Evolutionary conservation across 2,329 filamentous ascomycete genomes (phyloP).

Genomic region (Purpureocillium takamizusanense): DNA sequence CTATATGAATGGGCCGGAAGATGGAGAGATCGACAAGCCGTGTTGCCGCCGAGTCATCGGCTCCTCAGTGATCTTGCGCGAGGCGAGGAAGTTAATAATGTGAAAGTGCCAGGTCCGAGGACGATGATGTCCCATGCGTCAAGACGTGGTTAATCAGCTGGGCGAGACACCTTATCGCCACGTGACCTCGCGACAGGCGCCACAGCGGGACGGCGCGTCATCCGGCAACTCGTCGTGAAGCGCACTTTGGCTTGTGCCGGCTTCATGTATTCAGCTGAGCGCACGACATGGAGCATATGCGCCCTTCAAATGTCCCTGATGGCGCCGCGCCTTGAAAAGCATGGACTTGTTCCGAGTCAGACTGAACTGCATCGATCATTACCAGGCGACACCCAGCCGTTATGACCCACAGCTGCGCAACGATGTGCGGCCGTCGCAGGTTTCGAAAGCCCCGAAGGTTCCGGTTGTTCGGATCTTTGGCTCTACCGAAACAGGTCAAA

Average conservation of each 20-base stretch:
- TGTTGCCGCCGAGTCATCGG: too few relatives aligned
- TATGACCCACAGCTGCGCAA: slow-evolving; percentile 74
- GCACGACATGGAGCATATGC: too few relatives aligned
- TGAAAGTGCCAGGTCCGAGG: too few relatives aligned
- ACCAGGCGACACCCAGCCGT: slow-evolving; percentile 68
- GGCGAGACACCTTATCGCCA: slow-evolving; percentile 11
- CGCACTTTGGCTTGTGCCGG: too few relatives aligned
- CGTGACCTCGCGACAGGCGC: slow-evolving; percentile 16
- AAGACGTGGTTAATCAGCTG: too few relatives aligned
- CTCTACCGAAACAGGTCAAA: slow-evolving; percentile 87
- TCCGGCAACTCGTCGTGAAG: background rate
- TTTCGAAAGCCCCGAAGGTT: slow-evolving; percentile 59
- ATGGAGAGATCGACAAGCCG: too few relatives aligned
- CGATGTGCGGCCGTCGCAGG: slow-evolving; percentile 48
- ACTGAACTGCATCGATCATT: slow-evolving; percentile 93
- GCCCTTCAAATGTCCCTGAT: slow-evolving; percentile 4
- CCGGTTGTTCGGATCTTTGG: slow-evolving; percentile 89
- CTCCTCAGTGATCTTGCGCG: too few relatives aligned
- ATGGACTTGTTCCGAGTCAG: slow-evolving; percentile 75
- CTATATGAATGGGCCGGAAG: too few relatives aligned
- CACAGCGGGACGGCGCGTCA: background rate
- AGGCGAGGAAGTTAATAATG: too few relatives aligned
- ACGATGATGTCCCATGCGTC: too few relatives aligned
- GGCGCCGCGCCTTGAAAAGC: slow-evolving; percentile 10
- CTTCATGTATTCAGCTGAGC: too few relatives aligned